Conservation (phyloP, 2,329 filamentous ascomycete genomes). For the Botryosphaeria agaves region DNA sequence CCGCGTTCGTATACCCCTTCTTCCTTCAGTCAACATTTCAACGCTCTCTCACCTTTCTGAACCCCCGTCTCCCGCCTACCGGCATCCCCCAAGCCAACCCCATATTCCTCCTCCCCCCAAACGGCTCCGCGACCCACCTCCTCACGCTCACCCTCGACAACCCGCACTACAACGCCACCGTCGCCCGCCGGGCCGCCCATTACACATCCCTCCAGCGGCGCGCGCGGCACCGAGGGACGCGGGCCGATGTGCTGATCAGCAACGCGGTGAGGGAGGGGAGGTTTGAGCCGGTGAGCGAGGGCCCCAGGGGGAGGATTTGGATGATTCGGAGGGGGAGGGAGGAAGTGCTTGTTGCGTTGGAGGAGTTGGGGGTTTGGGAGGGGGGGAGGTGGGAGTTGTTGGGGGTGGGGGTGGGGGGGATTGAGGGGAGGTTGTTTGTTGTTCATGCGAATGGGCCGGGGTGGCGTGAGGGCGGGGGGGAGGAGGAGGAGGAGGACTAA, state of each 20-base stretch:
- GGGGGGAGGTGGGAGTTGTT: slow-evolving; percentile 3
- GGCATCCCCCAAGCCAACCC: background rate
- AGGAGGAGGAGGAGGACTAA: background rate
- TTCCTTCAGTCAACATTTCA: too few species aligned
- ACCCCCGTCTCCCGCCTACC: background rate
- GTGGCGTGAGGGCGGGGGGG: background rate
- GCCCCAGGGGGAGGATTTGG: too few species aligned
- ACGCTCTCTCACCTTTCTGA: too few species aligned
- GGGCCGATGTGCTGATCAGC: slow-evolving; percentile 1
- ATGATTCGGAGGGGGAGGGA: too few species aligned
- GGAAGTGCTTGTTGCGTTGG: slow-evolving; percentile 4
- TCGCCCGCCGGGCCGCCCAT: too few species aligned
- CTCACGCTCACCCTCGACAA: slow-evolving; percentile 2
- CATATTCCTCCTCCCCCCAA: slow-evolving; percentile 1
- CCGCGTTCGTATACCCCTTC: too few species aligned
- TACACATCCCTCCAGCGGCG: background rate
- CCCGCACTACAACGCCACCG: background rate
- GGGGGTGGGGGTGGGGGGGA: slow-evolving; percentile 2
- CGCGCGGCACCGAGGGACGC: background rate
- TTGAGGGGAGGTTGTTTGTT: slow-evolving; percentile 2
- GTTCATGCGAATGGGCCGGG: background rate
- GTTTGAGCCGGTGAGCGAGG: background rate
- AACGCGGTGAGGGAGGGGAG: slow-evolving; percentile 1
- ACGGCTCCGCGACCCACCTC: slow-evolving; percentile 2
- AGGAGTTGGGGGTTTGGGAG: slow-evolving; percentile 1